phyloP scores from a whole-genome alignment of 768 basidiomycete genomes.

The Rhodotorula toruloides region DNA sequence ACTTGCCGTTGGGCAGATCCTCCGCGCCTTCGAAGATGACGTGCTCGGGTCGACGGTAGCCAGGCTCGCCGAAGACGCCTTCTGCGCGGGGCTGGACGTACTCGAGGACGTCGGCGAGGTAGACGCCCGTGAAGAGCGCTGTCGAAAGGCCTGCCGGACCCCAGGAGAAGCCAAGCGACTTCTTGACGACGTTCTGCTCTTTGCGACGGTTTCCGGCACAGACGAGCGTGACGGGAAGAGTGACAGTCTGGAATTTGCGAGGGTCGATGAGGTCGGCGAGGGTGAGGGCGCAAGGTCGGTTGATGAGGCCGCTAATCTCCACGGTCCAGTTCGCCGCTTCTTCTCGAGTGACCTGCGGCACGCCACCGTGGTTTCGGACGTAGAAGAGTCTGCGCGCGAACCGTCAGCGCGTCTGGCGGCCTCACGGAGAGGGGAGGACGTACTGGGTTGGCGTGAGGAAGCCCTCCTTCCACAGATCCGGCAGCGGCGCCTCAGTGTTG shows the following conservation, averaged over 20 bases:
- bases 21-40: conserved; percentile 62
- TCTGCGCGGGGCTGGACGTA: conserved; percentile 48
- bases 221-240: conserved; percentile 59
- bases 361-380: conserved; percentile 63
- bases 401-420: no score
- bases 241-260: conserved; percentile 54
- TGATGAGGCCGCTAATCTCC: conserved; percentile 51
- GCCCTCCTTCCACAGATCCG: conserved; percentile 53
- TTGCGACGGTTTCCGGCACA: conserved; percentile 64
- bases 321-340: conserved; percentile 52
- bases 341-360: conserved; percentile 52
- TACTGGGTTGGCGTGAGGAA: conserved; percentile 58
- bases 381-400: conserved; percentile 57
- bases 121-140: conserved; percentile 60
- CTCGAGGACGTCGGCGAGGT: conserved; percentile 56
- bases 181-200: conserved; percentile 58
- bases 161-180: conserved; percentile 38
- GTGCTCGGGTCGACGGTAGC: conserved; percentile 47
- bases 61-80: conserved; percentile 41
- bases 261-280: conserved; percentile 51
- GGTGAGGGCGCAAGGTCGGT: conserved; percentile 48
- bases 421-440: no score
- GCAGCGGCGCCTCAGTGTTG: conserved; percentile 56
- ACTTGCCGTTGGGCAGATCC: conserved; percentile 57
- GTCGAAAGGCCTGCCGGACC: conserved; percentile 49